Evolutionary conservation across 2,329 filamentous ascomycete species (phyloP), one percentile per base, ranked within the genome.

Genomic region (Hypocrella siamensis): DNA sequence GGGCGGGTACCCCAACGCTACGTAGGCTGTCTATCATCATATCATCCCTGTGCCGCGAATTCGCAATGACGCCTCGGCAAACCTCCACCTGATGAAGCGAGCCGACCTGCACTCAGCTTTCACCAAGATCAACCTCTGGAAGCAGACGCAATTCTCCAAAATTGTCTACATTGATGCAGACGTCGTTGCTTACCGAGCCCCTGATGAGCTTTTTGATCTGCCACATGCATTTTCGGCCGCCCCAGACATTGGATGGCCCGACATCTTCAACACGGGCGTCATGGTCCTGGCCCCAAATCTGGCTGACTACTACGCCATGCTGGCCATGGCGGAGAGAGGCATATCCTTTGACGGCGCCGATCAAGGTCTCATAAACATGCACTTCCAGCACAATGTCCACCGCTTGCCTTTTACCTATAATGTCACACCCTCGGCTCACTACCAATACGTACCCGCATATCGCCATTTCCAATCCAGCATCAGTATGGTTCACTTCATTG

Each of bases 311-410:
- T 78, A 84, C 57, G 80, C 83, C 26, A 66, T 98, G 49, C 65
- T 75, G 40, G 82, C 81, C 40, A 75, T 94, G 65, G 85, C 90
- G 17, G 71, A 85, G 43, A 67, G 76, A 34, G 86, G 86, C 17
- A 81, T 88, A 50, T 94, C 86, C 41, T 98, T 98, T 49, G 90
- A 98, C 52, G 90, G 90, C 30, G 90, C 90, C 24, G 90, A 98
- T 51, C 90, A 98, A 57, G 90, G 90, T 34, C 63, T 98, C 31
- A 60, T 98, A 44, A 98, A 98, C 54, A 86, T 92, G 67, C 80
- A 96, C 57, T 98, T 90, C 58, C 70, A 79, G 57, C 64, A 78
- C 51, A 71, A 70, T 38, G 93, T 78, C 70, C 77, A 94, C 55
- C 76, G 86, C 42, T 58, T 98, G 48, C 86, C 82, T 57, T 98